Evolutionary conservation across 1,139 yeast genomes (phyloP).

Genomic region (Hansenula lynferdii): DNA sequence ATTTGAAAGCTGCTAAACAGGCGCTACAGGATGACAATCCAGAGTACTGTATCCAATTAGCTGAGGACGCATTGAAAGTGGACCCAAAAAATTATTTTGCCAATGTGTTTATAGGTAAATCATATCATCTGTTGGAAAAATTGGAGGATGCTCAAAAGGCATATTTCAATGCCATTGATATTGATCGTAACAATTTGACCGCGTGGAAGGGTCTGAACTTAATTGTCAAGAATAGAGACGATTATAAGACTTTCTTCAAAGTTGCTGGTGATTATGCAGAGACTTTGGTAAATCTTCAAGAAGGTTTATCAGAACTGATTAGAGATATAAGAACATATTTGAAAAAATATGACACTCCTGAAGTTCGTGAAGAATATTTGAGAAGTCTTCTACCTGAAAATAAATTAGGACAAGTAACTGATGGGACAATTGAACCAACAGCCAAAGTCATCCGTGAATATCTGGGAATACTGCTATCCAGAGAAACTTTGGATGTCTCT

Average conservation of each 20-base stretch:
- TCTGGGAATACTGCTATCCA: slow-evolving; percentile 38
- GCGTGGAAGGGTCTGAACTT: slow-evolving; percentile 82
- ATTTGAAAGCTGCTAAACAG: slow-evolving; percentile 53
- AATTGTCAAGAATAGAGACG: slow-evolving; percentile 32
- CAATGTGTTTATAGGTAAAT: slow-evolving; percentile 43
- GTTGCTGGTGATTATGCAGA: slow-evolving; percentile 37
- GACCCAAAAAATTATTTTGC: slow-evolving; percentile 66
- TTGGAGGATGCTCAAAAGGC: slow-evolving; percentile 40
- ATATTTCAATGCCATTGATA: slow-evolving; percentile 50
- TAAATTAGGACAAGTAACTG: slow-evolving; percentile 51
- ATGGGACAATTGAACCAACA: slow-evolving; percentile 46
- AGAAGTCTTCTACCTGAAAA: slow-evolving; percentile 59
- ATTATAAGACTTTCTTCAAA: slow-evolving; percentile 44
- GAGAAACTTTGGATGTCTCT: slow-evolving; percentile 36
- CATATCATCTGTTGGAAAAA: slow-evolving; percentile 28
- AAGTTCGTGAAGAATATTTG: slow-evolving; percentile 43
- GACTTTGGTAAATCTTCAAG: slow-evolving; percentile 32
- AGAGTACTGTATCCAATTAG: slow-evolving; percentile 49
- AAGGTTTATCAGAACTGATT: slow-evolving; percentile 43
- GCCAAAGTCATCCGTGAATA: slow-evolving; percentile 46
- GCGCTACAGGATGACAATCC: slow-evolving; percentile 56
- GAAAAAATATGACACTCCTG: slow-evolving; percentile 29
- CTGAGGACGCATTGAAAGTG: slow-evolving; percentile 43
- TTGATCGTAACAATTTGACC: slow-evolving; percentile 49
- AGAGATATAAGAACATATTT: slow-evolving; percentile 43